Conservation (phyloP, 2,329 filamentous ascomycete species). For the Pseudocercospora pini-densiflorae region DNA sequence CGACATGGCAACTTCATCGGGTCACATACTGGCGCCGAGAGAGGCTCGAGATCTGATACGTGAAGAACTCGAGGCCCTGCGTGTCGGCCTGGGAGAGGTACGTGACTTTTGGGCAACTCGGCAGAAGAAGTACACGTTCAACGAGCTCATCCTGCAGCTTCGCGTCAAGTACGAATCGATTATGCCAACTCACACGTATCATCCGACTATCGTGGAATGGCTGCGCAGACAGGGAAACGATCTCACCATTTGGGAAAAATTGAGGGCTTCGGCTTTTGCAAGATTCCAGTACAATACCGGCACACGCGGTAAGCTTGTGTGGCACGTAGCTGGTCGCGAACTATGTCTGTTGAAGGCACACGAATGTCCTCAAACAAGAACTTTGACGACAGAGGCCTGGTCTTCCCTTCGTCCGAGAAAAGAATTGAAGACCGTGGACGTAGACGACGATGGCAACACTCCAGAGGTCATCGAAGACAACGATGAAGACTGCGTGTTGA, state of each 20-base stretch:
- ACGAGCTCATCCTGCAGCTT: conserved; percentile 9
- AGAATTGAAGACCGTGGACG: conserved; percentile 24
- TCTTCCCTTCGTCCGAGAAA: conserved; percentile 25
- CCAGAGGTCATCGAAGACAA: conserved; percentile 5
- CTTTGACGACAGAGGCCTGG: conserved; percentile 34
- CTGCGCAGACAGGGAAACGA: conserved; percentile 21
- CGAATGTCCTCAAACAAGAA: neutral
- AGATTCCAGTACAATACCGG: conserved; percentile 28
- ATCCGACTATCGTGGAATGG: conserved; percentile 29
- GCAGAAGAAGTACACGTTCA: conserved; percentile 10
- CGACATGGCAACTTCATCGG: neutral
- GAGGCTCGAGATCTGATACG: conserved; percentile 1
- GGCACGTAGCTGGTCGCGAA: conserved; percentile 47
- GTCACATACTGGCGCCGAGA: neutral
- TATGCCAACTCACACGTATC: conserved; percentile 18
- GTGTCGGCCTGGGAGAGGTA: conserved; percentile 9
- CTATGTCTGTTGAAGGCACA: conserved; percentile 45
- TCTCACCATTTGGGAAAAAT: conserved; percentile 46
- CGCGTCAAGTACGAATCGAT: conserved; percentile 26
- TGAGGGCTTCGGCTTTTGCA: conserved; percentile 53
- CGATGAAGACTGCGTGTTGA: conserved; percentile 2
- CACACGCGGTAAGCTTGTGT: conserved; percentile 39
- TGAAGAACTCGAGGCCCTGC: conserved; percentile 19
- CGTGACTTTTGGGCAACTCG: conserved; percentile 7
- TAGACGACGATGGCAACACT: conserved; percentile 32